phyloP scores from a whole-genome alignment of 306 rosid species.

The Glycyrrhiza uralensis region DNA sequence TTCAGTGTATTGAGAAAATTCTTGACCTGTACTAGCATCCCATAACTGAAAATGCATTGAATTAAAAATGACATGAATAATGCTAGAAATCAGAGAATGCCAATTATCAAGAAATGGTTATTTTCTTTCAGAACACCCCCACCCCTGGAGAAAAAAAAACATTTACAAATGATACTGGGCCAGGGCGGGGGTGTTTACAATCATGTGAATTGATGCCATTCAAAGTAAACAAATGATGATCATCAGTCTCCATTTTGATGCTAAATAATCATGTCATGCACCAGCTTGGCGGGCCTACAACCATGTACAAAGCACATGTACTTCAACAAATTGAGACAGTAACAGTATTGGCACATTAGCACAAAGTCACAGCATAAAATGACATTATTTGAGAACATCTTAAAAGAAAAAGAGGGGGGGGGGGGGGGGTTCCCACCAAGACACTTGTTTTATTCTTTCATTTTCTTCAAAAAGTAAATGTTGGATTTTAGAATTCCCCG shows the following conservation, averaged over 20 bases:
- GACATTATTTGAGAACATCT: conserved; percentile 8
- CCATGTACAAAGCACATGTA: not conserved
- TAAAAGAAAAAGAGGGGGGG: not conserved
- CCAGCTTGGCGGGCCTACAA: not conserved
- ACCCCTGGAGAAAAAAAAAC: not conserved
- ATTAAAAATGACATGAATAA: conserved; percentile 25
- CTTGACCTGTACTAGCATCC: conserved; percentile 93
- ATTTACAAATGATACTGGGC: not conserved
- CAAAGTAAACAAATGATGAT: conserved; percentile 15
- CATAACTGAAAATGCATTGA: conserved; percentile 65
- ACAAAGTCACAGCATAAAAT: conserved; percentile 3
- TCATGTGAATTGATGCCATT: not conserved
- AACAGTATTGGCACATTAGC: not conserved
- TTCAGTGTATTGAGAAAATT: conserved; percentile 62
- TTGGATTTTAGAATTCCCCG: not conserved
- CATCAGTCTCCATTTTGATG: not conserved
- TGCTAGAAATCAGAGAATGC: not conserved
- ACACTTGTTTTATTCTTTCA: not conserved
- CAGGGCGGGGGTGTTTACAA: not conserved
- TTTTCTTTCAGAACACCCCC: not conserved
- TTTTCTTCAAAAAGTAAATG: not conserved
- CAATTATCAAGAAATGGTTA: conserved; percentile 1
- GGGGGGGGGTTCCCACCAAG: not conserved
- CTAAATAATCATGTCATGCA: conserved; percentile 2
- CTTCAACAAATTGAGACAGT: not conserved